Evolutionary conservation across 768 basidiomycete genomes (phyloP).

Genomic region (Peribolospora baueri): DNA sequence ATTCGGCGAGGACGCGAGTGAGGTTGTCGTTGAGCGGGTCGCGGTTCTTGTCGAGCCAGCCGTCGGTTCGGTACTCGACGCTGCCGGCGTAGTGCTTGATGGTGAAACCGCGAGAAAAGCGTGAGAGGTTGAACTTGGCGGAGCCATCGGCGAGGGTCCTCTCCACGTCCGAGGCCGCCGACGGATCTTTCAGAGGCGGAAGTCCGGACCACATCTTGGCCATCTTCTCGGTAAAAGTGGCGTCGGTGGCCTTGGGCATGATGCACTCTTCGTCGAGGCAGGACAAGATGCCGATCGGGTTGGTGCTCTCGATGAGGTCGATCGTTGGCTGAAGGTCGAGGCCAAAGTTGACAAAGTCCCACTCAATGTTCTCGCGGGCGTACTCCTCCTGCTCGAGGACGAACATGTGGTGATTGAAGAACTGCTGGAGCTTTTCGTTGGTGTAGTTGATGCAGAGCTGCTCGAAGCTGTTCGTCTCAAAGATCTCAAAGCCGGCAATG

Average conservation of each 20-base stretch:
- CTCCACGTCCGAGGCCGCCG: slow-evolving; percentile 12
- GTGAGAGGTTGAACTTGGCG: slow-evolving; percentile 56
- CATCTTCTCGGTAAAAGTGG: slow-evolving; percentile 82
- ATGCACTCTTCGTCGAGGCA: slow-evolving; percentile 95
- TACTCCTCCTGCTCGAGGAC: slow-evolving; percentile 98
- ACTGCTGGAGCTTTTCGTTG: slow-evolving; percentile 94
- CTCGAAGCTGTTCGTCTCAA: slow-evolving; percentile 40
- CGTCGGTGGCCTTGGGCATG: slow-evolving; percentile 95
- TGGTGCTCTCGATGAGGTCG: slow-evolving; percentile 74
- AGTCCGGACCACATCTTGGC: slow-evolving; percentile 44
- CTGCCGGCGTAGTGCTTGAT: slow-evolving; percentile 89
- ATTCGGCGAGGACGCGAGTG: slow-evolving; percentile 59
- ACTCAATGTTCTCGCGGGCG: slow-evolving; percentile 79
- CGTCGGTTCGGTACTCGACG: slow-evolving; percentile 84
- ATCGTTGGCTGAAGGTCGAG: slow-evolving; percentile 94
- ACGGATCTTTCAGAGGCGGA: background rate
- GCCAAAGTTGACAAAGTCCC: slow-evolving; percentile 96
- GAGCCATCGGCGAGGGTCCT: slow-evolving; percentile 21
- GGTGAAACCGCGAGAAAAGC: slow-evolving; percentile 71
- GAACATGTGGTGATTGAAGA: slow-evolving; percentile 99
- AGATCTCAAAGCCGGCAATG: slow-evolving; percentile 97
- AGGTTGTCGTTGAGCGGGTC: slow-evolving; percentile 93
- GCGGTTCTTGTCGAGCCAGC: slow-evolving; percentile 99
- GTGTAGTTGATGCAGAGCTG: slow-evolving; percentile 97
- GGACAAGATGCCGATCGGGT: slow-evolving; percentile 65